Conservation (phyloP, 2,329 filamentous ascomycete species). For the Colletotrichum higginsianum region DNA sequence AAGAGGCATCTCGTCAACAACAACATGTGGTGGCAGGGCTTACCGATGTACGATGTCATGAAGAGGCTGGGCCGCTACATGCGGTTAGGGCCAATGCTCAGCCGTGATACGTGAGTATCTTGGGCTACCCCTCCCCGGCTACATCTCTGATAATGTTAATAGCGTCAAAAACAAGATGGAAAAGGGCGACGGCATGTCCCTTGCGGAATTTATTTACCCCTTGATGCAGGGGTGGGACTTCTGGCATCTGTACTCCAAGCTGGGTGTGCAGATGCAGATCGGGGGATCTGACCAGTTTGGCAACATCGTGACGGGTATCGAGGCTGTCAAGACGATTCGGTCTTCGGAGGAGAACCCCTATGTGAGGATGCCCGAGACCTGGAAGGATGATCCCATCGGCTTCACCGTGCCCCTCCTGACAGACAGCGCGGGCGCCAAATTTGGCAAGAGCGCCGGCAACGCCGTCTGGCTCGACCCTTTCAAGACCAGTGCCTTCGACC, state of each 20-base stretch:
- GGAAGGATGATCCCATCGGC: slow-evolving; percentile 77
- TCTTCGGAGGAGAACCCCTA: slow-evolving; percentile 66
- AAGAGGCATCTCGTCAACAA: slow-evolving; percentile 83
- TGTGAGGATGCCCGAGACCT: slow-evolving; percentile 56
- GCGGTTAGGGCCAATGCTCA: slow-evolving; percentile 88
- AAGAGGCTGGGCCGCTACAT: slow-evolving; percentile 80
- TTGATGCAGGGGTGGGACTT: slow-evolving; percentile 97
- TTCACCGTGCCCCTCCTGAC: slow-evolving; percentile 94
- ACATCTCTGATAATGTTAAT: not conserved
- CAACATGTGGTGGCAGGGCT: slow-evolving; percentile 82
- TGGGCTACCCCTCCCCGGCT: not conserved
- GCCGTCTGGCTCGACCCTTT: slow-evolving; percentile 91
- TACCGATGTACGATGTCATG: slow-evolving; percentile 82
- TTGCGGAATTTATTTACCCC: slow-evolving; percentile 94
- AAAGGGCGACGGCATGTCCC: slow-evolving; percentile 93
- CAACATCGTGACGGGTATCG: slow-evolving; percentile 93
- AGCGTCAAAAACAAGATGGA: slow-evolving; percentile 85
- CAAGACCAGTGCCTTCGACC: slow-evolving; percentile 85
- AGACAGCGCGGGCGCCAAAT: slow-evolving; percentile 87
- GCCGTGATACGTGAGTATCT: slow-evolving; percentile 83
- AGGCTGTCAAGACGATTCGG: slow-evolving; percentile 84
- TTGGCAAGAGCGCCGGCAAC: slow-evolving; percentile 95
- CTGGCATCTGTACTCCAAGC: slow-evolving; percentile 83
- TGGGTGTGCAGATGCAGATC: slow-evolving; percentile 85
- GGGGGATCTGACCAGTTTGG: slow-evolving; percentile 97